Conservation (phyloP, 2,329 filamentous ascomycete species). For the Paracamarosporium sp. region DNA sequence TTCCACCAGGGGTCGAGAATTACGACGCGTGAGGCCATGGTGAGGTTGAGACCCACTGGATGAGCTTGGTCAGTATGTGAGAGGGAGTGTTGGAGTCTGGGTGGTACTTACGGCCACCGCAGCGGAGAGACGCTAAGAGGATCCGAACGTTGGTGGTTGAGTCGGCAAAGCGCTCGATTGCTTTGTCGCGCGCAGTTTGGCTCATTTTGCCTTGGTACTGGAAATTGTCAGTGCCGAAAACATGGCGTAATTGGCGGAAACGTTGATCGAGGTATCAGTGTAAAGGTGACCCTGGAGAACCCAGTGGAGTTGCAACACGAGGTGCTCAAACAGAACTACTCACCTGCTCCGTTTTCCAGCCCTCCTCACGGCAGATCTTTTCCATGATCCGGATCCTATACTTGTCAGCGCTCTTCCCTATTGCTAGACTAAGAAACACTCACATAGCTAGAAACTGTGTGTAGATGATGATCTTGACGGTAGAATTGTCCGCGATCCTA, state of each 20-base stretch:
- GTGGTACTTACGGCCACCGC: conserved; percentile 55
- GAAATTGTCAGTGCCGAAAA: conserved; percentile 16
- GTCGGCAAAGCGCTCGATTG: conserved; percentile 55
- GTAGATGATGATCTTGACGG: conserved; percentile 66
- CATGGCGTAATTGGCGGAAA: neutral
- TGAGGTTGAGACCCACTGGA: conserved; percentile 63
- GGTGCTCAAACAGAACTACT: neutral
- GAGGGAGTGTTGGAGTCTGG: neutral
- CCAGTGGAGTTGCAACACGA: too few species aligned
- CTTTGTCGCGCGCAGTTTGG: conserved; percentile 52
- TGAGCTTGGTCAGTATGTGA: conserved; percentile 1
- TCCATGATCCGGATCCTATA: conserved; percentile 55
- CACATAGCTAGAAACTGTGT: conserved; percentile 63
- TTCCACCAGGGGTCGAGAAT: conserved; percentile 67
- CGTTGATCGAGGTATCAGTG: too few species aligned
- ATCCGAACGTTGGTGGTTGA: conserved; percentile 49
- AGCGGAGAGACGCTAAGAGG: conserved; percentile 63
- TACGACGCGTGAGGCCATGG: conserved; percentile 59
- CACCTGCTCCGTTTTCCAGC: conserved; percentile 56
- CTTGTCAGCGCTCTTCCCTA: conserved; percentile 10
- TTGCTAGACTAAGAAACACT: neutral
- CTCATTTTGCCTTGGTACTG: conserved; percentile 59
- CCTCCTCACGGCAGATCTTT: conserved; percentile 57
- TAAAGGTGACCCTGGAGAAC: neutral
- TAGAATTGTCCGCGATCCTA: conserved; percentile 48